Evolutionary conservation across 306 rosid genomes (phyloP).

Genomic region (Cicer judaicum): DNA sequence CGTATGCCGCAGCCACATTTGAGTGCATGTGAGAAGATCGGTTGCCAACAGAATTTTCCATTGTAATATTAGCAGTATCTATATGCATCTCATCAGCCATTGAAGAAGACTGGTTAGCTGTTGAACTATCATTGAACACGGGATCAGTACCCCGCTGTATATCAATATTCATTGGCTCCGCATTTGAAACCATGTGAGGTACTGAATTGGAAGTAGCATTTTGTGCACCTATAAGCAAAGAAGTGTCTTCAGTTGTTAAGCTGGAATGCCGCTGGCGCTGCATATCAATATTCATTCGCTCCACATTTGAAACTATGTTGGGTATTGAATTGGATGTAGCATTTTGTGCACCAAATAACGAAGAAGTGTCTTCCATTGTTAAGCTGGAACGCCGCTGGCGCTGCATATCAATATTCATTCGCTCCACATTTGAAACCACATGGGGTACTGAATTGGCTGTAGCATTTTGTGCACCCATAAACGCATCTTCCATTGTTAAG

Average conservation of each 20-base stretch:
- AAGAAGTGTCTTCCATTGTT: constrained; percentile 40
- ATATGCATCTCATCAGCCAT: constrained; percentile 47
- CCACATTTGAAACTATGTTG: constrained; percentile 36
- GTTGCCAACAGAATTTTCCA: constrained; percentile 45
- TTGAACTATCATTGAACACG: constrained; percentile 30
- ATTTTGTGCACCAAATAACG: constrained; percentile 44
- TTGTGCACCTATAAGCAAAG: constrained; percentile 42
- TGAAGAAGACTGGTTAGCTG: constrained; percentile 46
- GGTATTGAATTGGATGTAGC: constrained; percentile 52
- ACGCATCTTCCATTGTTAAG: constrained; percentile 28
- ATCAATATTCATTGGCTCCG: constrained; percentile 50
- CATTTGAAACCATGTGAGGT: constrained; percentile 38
- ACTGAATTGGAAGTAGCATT: constrained; percentile 54
- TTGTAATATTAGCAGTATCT: constrained; percentile 37
- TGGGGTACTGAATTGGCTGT: background rate
- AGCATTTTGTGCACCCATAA: background rate
- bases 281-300: constrained; percentile 49
- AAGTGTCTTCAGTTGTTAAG: constrained; percentile 35
- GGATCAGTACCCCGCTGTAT: constrained; percentile 40
- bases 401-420: background rate
- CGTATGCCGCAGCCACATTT: constrained; percentile 40
- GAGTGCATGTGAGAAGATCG: constrained; percentile 46
- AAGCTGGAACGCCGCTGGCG: background rate
- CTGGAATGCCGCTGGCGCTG: constrained; percentile 11
- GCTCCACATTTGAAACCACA: background rate